Evolutionary conservation across 23 red algal species (phyloP).

Genomic region (Cyanidiococcus yangmingshanensis): DNA sequence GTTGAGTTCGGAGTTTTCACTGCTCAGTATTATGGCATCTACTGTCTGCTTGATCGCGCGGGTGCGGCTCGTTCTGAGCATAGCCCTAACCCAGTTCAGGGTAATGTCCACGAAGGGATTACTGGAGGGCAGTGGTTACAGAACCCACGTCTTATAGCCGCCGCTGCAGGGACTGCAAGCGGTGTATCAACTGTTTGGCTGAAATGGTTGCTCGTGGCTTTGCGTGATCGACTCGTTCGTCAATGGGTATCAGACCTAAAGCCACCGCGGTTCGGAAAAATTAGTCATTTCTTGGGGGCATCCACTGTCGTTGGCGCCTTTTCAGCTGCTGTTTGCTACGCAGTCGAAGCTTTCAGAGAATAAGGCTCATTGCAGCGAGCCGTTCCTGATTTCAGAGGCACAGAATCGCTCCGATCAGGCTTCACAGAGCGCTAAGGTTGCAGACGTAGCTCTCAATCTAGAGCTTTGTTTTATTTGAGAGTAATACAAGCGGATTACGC

Average conservation of each 20-base stretch:
- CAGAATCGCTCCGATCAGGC: no score
- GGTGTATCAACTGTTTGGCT: background rate
- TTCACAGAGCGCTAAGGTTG: no score
- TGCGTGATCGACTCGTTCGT: background rate
- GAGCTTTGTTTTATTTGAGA: no score
- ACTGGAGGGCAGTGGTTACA: background rate
- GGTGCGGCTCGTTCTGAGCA: background rate
- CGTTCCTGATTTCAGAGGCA: no score
- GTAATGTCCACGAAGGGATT: background rate
- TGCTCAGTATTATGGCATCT: conserved; percentile 9
- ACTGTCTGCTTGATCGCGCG: background rate
- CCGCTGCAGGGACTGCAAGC: background rate
- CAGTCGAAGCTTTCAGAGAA: background rate
- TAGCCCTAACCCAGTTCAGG: background rate
- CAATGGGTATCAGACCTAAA: background rate
- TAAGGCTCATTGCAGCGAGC: no score
- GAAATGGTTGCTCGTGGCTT: background rate
- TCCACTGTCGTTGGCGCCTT: background rate
- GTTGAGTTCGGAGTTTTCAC: background rate
- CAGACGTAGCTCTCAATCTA: no score
- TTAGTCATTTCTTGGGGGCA: background rate
- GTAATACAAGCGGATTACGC: no score
- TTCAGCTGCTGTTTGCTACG: background rate
- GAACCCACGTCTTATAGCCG: background rate
- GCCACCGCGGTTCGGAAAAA: background rate